A percentile compares a stretch with the other conserved stretches of the same genome.
phyloP scores from a whole-genome alignment of 2,329 filamentous ascomycete genomes.

The Teratosphaeria pseudoeucalypti region DNA sequence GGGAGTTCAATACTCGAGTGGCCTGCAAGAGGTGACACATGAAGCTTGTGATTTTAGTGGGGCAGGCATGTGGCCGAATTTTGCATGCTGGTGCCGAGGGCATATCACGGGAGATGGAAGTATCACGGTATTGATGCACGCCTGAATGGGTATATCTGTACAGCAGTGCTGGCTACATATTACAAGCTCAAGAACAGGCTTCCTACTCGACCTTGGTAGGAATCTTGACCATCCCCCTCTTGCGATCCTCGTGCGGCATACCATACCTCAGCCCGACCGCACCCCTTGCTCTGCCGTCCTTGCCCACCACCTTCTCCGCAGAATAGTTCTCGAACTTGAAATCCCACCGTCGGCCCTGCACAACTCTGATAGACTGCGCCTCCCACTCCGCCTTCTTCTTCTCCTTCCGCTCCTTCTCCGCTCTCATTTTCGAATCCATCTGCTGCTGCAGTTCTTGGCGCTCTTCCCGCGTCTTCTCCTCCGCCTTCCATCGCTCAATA shows the following conservation, averaged over 20 bases:
- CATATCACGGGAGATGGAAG: not conserved
- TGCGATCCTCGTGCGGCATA: slow-evolving; percentile 51
- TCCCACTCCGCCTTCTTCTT: slow-evolving; percentile 35
- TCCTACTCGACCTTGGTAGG: slow-evolving; percentile 45
- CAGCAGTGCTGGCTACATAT: not conserved
- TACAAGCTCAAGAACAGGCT: not conserved
- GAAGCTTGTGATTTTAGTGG: not conserved
- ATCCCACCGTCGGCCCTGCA: slow-evolving; percentile 45
- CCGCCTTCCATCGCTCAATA: slow-evolving; percentile 35
- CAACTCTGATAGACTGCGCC: slow-evolving; percentile 32
- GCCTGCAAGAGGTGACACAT: not conserved
- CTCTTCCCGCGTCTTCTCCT: slow-evolving; percentile 28
- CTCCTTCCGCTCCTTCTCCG: slow-evolving; percentile 31
- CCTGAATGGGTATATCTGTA: not conserved
- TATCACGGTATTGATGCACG: not conserved
- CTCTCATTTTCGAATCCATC: slow-evolving; percentile 21
- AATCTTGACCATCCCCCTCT: slow-evolving; percentile 54
- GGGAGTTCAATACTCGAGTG: not conserved
- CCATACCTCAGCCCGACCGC: slow-evolving; percentile 53
- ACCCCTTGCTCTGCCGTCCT: slow-evolving; percentile 41
- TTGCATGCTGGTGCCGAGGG: not conserved
- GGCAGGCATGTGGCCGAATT: not conserved
- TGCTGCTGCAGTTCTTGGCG: slow-evolving; percentile 35
- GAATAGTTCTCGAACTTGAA: slow-evolving; percentile 51
- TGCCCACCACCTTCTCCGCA: slow-evolving; percentile 44